Evolutionary conservation across 2,329 filamentous ascomycete genomes (phyloP), one percentile per base, ranked within the genome.

Genomic region (Achaetomium macrosporum): DNA sequence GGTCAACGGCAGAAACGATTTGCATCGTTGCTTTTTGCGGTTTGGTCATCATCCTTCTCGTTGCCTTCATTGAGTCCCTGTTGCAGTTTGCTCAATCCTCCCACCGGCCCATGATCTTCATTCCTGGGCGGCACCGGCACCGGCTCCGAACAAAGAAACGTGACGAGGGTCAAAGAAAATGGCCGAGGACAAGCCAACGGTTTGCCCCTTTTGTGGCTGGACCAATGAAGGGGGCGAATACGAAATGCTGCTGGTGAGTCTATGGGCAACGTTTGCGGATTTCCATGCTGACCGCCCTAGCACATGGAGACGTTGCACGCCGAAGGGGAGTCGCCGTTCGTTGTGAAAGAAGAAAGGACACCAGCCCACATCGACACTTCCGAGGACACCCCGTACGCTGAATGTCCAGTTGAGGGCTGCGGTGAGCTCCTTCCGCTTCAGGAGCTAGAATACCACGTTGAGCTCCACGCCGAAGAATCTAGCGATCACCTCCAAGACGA

Each of bases 391-490:
- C 53, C 69, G 15, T 82, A 81, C 61, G 69, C 74, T 19, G 70
- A 76, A 40, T 85, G 82, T 59, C 75, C 78, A 1, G 58, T 76
- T 33, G 74, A 78, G 15, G 76, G 74, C 19, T 88, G 84, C 62
- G 78, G 78, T 31, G 83, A 87, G 64, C 64, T 73, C n/a, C 65
- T 85, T 17, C 66, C 72, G 7, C 61, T 71, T 8, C 65, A 69
- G 15, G 79, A 84, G 59, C 68, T 85, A 35, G 73, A 79, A 15
- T 75, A 71, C 42, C 83, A 87, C 62, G 62, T 84, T 35, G 78
- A 84, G 60, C 69, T 84, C 51, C 83, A 86, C 62, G 64, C 69
- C 43, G 73, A 74, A 16, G 79, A 82, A 62, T 71, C 71, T 3
- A 65, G 73, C 9, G 72, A 49, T 2, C n/a, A 47, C 17, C 29